These are phyloP conservation scores for Ascochyta lentis DNA, from an alignment of 2,329 filamentous ascomycete species.

Conservation along the genomic window DNA sequence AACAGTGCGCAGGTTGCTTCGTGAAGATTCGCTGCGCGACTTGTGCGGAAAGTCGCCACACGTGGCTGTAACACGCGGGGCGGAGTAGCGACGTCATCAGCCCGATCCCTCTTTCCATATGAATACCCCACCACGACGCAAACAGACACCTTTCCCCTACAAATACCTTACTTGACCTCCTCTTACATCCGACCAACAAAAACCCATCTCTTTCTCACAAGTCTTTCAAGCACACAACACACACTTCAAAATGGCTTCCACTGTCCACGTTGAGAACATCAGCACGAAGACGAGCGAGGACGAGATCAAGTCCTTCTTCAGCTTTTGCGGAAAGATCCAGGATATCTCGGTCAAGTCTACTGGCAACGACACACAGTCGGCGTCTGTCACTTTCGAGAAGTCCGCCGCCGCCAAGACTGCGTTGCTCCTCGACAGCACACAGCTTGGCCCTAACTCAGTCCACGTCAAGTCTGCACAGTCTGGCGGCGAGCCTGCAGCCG, in stretches of 20 bases:
- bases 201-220: conserved; percentile 9
- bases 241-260: conserved; percentile 59
- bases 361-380: conserved; percentile 73
- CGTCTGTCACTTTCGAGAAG: conserved; percentile 96
- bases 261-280: conserved; percentile 91
- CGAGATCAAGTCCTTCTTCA: conserved; percentile 96
- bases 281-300: conserved; percentile 80
- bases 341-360: conserved; percentile 75
- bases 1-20: conserved; percentile 16
- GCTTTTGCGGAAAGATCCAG: conserved; percentile 92
- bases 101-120: conserved; percentile 9
- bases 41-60: conserved; percentile 21
- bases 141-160: not conserved
- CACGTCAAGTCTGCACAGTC: conserved; percentile 78
- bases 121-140: conserved; percentile 18
- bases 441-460: conserved; percentile 77
- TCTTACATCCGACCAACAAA: not conserved
- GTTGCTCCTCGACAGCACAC: conserved; percentile 94
- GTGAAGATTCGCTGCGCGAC: conserved; percentile 29
- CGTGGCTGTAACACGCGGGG: conserved; percentile 17
- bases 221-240: conserved; percentile 21
- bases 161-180: not conserved
- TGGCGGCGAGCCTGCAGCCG: conserved; percentile 67
- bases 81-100: conserved; percentile 13
- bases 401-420: conserved; percentile 96